These are phyloP conservation scores for Globisporangium yorkense DNA, from an alignment of 352 stramenopile species.

Conservation along the genomic window DNA sequence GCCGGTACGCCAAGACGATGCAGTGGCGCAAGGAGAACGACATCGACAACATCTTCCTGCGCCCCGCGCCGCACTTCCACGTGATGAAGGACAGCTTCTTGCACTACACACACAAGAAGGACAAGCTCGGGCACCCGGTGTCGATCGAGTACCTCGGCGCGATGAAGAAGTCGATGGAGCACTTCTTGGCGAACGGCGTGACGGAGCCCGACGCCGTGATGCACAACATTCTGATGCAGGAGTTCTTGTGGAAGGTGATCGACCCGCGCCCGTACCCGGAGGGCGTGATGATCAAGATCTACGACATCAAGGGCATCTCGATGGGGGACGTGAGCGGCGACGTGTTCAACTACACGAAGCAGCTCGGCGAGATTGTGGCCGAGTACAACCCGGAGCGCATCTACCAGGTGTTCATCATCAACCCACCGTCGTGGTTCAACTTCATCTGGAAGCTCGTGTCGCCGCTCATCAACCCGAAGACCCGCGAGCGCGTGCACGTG, in stretches of 20 bases:
- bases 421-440: constrained; percentile 70
- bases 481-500: constrained; percentile 63
- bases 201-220: constrained; percentile 53
- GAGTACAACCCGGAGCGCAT: constrained; percentile 73
- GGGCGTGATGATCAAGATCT: constrained; percentile 64
- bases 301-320: constrained; percentile 71
- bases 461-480: constrained; percentile 68
- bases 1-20: constrained; percentile 49
- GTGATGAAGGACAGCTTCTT: constrained; percentile 58
- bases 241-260: constrained; percentile 67
- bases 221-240: constrained; percentile 60
- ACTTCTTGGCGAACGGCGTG: constrained; percentile 46
- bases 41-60: constrained; percentile 61
- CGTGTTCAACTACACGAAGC: constrained; percentile 68
- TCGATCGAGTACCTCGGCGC: constrained; percentile 51
- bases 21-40: constrained; percentile 66
- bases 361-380: constrained; percentile 47
- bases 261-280: constrained; percentile 54
- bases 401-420: constrained; percentile 69
- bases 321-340: constrained; percentile 67
- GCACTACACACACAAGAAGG: constrained; percentile 66
- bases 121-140: constrained; percentile 50
- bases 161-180: constrained; percentile 55
- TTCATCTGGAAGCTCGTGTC: constrained; percentile 77
- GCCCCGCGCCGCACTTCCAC: constrained; percentile 44